Evolutionary conservation across 306 rosid genomes (phyloP), one percentile per base, ranked within the genome.

Genomic region (Biancaea sappan): DNA sequence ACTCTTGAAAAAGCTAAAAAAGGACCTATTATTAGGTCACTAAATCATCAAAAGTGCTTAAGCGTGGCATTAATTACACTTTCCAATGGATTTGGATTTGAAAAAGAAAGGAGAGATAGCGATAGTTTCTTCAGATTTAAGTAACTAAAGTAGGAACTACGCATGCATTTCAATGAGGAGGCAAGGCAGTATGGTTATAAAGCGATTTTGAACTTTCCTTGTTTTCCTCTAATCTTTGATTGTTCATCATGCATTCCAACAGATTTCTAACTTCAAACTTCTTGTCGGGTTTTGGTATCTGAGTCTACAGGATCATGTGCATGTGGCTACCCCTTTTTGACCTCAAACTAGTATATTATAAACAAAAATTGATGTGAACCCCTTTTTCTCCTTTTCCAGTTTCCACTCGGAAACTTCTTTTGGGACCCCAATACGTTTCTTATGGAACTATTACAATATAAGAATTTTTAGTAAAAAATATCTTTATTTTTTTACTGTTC

Each of bases 191-290:
- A 12, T 25, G 13, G 19, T 64, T 54, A 11, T 21, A 73, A 82
- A 78, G 80, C 69, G 13, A 29, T 66, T 71, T 71, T 28, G n/a
- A 65, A 7, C 8, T 73, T 60, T 47, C 21, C 28, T 56, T 47
- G 24, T 40, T 70, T 60, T 64, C 52, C 70, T 83, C 8, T 65
- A 41, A 64, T 64, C 76, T 79, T 76, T 47, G 71, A 72, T 84
- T 15, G 34, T 84, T 71, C 75, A 68, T 84, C 63, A 80, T 84
- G 52, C 51, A 13, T 73, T 80, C 83, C 83, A 84, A 80, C 85
- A 80, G 83, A 84, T 77, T 77, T 84, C 88, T 84, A 80, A 80
- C 85, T 84, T 64, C 88, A 78, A 84, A 80, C 85, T 80, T 73
- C 76, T 25, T 77, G 88, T 80, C 85, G 85, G 88, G 32, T 79